These are phyloP conservation scores for Fusarium sp. DNA, from an alignment of 2,329 filamentous ascomycete species.

Conservation along the genomic window DNA sequence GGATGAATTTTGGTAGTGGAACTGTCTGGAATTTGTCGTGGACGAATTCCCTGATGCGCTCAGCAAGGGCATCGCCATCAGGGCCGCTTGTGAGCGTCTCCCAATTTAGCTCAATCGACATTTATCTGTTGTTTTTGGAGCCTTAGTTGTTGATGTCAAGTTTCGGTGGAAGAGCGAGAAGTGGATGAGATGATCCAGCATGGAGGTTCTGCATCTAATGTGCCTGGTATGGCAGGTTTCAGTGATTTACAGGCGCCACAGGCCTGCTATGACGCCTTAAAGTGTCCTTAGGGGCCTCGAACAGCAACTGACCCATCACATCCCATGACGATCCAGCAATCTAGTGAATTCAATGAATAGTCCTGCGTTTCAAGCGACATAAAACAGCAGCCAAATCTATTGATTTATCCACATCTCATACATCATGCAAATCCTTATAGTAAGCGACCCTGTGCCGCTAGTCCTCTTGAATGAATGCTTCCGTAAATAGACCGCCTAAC, in stretches of 20 bases:
- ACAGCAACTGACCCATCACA: neutral
- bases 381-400: constrained; percentile 10
- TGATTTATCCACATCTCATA: constrained; percentile 11
- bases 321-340: neutral
- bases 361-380: neutral
- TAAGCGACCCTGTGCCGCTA: constrained; percentile 9
- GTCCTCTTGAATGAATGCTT: constrained; percentile 24
- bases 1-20: constrained; percentile 93
- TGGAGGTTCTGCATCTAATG: neutral
- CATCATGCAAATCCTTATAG: constrained; percentile 3
- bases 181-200: constrained; percentile 31
- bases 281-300: neutral
- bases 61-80: constrained; percentile 86
- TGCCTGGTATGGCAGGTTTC: constrained; percentile 11
- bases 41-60: constrained; percentile 90
- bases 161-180: neutral
- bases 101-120: constrained; percentile 99
- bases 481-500: constrained; percentile 11
- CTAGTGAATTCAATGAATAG: neutral
- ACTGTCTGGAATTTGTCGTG: constrained; percentile 96
- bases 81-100: constrained; percentile 89
- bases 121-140: constrained; percentile 55
- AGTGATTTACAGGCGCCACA: constrained; percentile 16
- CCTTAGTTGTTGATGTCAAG: neutral
- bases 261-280: neutral